Evolutionary conservation across 345 rosid genomes (phyloP), one percentile per base, ranked within the genome.

Genomic region (Eucalyptus viminalis): DNA sequence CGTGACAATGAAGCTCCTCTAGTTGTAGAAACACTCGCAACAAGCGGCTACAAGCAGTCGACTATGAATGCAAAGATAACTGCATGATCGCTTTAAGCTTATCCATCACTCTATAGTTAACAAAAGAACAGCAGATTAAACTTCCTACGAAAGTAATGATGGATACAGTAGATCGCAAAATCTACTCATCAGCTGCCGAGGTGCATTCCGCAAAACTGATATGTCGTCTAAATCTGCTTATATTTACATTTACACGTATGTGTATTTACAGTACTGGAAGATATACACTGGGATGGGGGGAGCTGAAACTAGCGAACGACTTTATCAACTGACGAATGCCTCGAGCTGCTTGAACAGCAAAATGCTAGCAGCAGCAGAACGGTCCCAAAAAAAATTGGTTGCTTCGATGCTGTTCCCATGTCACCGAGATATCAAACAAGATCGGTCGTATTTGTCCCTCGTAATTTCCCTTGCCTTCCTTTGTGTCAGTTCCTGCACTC

Each of bases 241-340:
- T 91, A 87, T 90, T 88, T 92, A 92, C 93, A 87, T 89, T 88
- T 92, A 92, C 92, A 91, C 89, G 88, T 89, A 89, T 90, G 88
- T 81, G 83, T 88, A 94, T 93, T 88, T 92, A 93, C 92, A 93
- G 9, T 86, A 87, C 80, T 53, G 69, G 83, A 86, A 80, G 69
- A 88, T 83, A 81, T 89, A 86, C 21, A 60, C 14, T 27, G 22
- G 50, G 80, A 9, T 27, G 22, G 16, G 31, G 49, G n/a, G 15
- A 31, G 34, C 21, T 43, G 24, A 22, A 69, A 69, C 24, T 34
- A 11, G 81, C 13, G 13, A 40, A 69, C 6, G 10, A 37, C n/a
- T 58, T 87, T 58, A 37, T 29, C 25, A 45, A 10, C 27, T 10
- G 72, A 87, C 6, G 43, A 87, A 43, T 87, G 88, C 81, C 31